Conservation (phyloP, 306 rosid species). For the Medicago arabica region DNA sequence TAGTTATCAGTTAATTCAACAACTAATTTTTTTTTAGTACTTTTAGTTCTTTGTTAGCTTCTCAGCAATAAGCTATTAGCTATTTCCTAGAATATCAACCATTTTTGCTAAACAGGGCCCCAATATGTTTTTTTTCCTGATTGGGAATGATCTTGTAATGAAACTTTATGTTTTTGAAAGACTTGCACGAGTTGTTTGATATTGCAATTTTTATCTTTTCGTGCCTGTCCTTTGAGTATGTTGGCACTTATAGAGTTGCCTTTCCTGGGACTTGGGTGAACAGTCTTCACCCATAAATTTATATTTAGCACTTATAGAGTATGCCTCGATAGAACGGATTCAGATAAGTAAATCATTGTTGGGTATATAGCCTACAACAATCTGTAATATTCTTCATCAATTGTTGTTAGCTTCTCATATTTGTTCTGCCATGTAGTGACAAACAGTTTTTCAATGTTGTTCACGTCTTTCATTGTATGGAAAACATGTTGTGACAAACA, state of each 20-base stretch:
- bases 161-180: neutral
- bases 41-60: neutral
- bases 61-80: neutral
- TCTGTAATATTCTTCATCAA: neutral
- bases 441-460: neutral
- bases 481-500: neutral
- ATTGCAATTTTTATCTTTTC: neutral
- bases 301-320: neutral
- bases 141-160: neutral
- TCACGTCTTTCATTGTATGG: neutral
- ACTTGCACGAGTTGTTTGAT: slow-evolving; percentile 9
- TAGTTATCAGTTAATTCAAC: neutral
- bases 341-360: neutral
- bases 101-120: too few relatives aligned
- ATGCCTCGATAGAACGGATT: neutral
- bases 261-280: neutral
- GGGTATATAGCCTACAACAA: neutral
- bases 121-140: too few relatives aligned
- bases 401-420: neutral
- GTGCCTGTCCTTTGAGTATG: neutral
- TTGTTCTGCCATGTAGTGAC: neutral
- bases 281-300: neutral
- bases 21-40: neutral
- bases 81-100: neutral
- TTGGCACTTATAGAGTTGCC: neutral